A percentile compares a stretch with the other conserved stretches of the same genome.
phyloP scores from a whole-genome alignment of 352 stramenopile genomes.

The Bremia lactucae region DNA sequence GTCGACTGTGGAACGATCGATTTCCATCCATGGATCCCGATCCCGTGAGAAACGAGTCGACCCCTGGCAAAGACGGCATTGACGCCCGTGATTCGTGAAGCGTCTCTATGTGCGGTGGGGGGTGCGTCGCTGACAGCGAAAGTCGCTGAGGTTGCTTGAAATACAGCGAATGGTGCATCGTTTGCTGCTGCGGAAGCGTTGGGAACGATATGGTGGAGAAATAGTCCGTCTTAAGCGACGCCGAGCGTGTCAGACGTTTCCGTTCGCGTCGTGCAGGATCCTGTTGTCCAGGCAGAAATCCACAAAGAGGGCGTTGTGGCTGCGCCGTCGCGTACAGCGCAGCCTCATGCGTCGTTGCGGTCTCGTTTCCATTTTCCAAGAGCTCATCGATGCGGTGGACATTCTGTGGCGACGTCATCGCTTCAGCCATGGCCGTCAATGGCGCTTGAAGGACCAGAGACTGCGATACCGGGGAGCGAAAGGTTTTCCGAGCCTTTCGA shows the following conservation, averaged over 20 bases:
- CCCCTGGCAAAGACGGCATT: constrained; percentile 28
- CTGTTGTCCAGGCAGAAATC: constrained; percentile 19
- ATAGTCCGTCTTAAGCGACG: constrained; percentile 69
- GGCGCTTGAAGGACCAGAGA: neutral
- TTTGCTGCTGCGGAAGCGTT: constrained; percentile 21
- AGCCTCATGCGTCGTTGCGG: constrained; percentile 9
- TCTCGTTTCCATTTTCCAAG: constrained; percentile 13
- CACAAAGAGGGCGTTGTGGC: constrained; percentile 14
- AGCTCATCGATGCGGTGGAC: constrained; percentile 43
- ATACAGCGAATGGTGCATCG: constrained; percentile 16
- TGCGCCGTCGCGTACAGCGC: constrained; percentile 15
- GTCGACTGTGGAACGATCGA: constrained; percentile 25
- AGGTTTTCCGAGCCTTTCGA: constrained; percentile 72
- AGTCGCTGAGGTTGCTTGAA: constrained; percentile 14
- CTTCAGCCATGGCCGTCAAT: constrained; percentile 1
- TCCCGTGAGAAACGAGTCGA: constrained; percentile 18
- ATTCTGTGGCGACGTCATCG: constrained; percentile 8
- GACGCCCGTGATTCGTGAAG: constrained; percentile 20
- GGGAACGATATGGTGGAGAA: constrained; percentile 43
- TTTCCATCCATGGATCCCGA: constrained; percentile 13
- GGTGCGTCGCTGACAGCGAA: constrained; percentile 25
- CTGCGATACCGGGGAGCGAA: constrained; percentile 27
- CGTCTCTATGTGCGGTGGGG: constrained; percentile 17
- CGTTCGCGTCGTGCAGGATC: constrained; percentile 43
- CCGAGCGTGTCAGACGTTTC: constrained; percentile 58